Evolutionary conservation across 2,329 filamentous ascomycete species (phyloP), one percentile per base, ranked within the genome.

Genomic region (Aphanocladium album): DNA sequence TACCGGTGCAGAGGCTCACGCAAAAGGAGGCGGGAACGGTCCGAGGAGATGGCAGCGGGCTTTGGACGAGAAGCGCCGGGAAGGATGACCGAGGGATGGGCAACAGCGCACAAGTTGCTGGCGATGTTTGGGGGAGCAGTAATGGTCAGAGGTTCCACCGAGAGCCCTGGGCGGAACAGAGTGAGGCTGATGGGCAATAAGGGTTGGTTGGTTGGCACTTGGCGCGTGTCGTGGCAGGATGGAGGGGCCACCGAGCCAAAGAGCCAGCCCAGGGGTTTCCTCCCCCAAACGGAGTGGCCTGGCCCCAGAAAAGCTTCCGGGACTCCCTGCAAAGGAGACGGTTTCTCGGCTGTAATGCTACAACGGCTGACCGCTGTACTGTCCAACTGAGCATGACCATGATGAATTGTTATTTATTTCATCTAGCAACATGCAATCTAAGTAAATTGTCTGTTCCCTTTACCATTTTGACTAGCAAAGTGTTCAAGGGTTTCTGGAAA

Each of bases 101-200:
- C 30, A 39, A 35, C 23, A 23, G 45, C 45, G 45, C 55, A 49
- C 25, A 17, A 14, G 45, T 39, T 47, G 9, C 35, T 37, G 55
- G 45, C 55, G 45, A 57, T 57, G 45, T 57, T 57, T 27, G 46
- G 45, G 35, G 30, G 55, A 58, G 56, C 46, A 58, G 9, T 41
- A 21, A 33, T 33, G 46, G 46, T 41, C 46, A 58, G 56, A 50
- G 56, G 56, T 58, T 58, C 46, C 55, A 57, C 55, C 35, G 46
- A 58, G 45, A 58, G 56, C 21, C 30, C 43, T 57, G 43, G 21
- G 43, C 19, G 23, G 43, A 47, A 33, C 45, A 37, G 45, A 57
- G 35, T 58, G 55, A 58, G 46, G 55, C 55, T 58, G 45, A 41
- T 50, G 2, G 23, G 30, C 25, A 39, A 47, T 19, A 57, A 37